Evolutionary conservation across 805 yeast species (phyloP).

Genomic region (Teunomyces lycoperdinae): DNA sequence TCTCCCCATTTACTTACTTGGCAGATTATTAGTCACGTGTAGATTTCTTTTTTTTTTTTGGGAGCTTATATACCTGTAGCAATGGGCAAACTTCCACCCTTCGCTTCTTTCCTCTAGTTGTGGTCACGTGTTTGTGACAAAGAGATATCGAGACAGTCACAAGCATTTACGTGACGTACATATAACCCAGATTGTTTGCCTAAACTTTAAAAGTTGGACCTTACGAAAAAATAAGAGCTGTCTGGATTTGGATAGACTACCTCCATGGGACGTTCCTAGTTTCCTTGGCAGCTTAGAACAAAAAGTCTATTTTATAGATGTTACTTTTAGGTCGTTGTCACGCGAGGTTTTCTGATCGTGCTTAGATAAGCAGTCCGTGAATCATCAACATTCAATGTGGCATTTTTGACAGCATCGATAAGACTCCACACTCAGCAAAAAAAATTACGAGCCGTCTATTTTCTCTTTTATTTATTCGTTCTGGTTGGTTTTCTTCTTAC

Average conservation of each 20-base stretch:
- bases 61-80: not conserved
- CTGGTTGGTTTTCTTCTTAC: no score
- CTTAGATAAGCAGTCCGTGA: not conserved
- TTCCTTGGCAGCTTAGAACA: no score
- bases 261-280: no score
- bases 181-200: no score
- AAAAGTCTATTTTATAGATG: no score
- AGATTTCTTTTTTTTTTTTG: not conserved
- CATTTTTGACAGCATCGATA: not conserved
- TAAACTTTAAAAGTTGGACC: no score
- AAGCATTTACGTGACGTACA: no score
- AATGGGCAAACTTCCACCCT: not conserved
- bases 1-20: not conserved
- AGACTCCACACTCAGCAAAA: not conserved
- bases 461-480: no score
- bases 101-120: not conserved
- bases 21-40: not conserved
- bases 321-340: not conserved
- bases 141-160: no score
- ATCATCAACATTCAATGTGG: not conserved
- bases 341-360: not conserved
- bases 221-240: no score
- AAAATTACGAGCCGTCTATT: not conserved
- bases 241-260: no score
- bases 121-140: no score